Base-by-base conservation (phyloP, 305 asterid species). In the Fraxinus floribunda region DNA sequence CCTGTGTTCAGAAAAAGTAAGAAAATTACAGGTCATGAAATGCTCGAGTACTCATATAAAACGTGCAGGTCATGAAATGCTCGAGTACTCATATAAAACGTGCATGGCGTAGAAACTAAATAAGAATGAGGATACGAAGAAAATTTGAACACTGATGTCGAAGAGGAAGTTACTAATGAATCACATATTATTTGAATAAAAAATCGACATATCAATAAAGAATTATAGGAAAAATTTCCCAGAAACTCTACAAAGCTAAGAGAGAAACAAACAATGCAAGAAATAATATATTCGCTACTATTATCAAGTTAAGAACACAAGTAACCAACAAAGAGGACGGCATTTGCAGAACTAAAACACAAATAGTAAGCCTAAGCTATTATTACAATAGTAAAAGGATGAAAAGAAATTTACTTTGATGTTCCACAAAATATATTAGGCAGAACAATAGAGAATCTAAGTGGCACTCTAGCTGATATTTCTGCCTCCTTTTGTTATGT, bases 1-100 rank as follows among this genome's bases (percentile, higher is more conserved):
- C 98, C 99, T 94, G 94, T 77, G 86, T 78, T 77, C 78, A 80
- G 75, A 29, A 85, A 80, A 83, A 78, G 81, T n/a, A 82, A 79
- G 77, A 60, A 74, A 72, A 80, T 29, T 29, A 29, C 30, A 1
- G 30, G 30, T 29, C 30, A 29, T 29, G 30, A 29, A 24, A 38
- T 29, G 74, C 35, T 11, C 79, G 55, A 41, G 84, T 66, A 82
- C 24, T 75, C 80, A 52, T 26, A 80, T 57, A 36, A 81, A 0
- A 77, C 9, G 75, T 46, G 74, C 30, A 15, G 30, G 30, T 29
- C 30, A 29, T 29, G 30, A 29, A 24, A 38, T 29, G 74, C 35
- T 11, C 79, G 55, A 41, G 84, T 66, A 82, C 24, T 75, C 80
- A 52, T 26, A 80, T 57, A 36, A 81, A 0, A 77, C 9, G 75